Evolutionary conservation across 176 grass and related monocot species (phyloP), one percentile per base, ranked within the genome.

Genomic region (Zoysia japonica): DNA sequence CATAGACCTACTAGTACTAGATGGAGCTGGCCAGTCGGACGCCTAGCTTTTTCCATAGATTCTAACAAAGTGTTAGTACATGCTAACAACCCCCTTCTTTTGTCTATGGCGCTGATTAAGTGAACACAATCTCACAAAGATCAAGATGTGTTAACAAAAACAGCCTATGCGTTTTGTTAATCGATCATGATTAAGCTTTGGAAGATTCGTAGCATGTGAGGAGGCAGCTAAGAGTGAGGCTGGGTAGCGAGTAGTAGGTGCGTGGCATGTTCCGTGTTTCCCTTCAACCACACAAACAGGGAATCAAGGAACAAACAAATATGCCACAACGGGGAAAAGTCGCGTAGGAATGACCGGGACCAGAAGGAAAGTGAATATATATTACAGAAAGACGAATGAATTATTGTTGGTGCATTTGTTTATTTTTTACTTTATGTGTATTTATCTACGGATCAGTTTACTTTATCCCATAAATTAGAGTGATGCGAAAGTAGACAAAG

Each of bases 191-290:
- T 59, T 41, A n/a, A 47, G 64, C 68, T 72, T 70, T 72, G 55
- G 76, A 79, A 78, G 68, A 72, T 78, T 69, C 68, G 67, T 71
- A 28, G 67, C 74, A 78, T 79, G 74, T 73, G 83, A 79, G 48
- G 83, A 79, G 48, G 65, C 65, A 68, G 60, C 63, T 66, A 65
- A 66, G n/a, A 53, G 46, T 16, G 71, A 74, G 40, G 68, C 47
- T 60, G 42, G 60, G 41, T 74, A 74, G 60, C 60, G 41, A 52
- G 12, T 67, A 85, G 61, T 55, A 60, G 79, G 28, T 28, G 28
- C 28, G 28, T 28, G 77, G 70, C 76, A 86, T 86, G 77, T 80
- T 86, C 84, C 45, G 55, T 86, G 70, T 73, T 80, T 70, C 68
- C 83, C 84, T 86, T 74, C 84, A 74, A 86, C 84, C 69, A 50